A percentile compares a stretch with the other conserved stretches of the same genome.
Evolutionary conservation across 306 rosid genomes (phyloP).

Genomic region (Abrus pulchellus): DNA sequence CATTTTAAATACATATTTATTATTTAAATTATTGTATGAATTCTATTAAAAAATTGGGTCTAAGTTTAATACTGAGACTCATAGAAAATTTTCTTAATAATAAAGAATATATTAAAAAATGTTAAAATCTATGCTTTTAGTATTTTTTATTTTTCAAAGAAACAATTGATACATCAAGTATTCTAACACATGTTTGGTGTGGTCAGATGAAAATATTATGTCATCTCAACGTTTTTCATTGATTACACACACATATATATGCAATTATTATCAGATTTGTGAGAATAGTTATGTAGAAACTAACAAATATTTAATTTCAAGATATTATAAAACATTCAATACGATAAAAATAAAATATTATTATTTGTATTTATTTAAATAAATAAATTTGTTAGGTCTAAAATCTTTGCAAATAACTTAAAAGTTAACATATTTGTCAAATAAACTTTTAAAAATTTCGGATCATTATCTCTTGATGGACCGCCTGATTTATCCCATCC

Average conservation of each 20-base stretch:
- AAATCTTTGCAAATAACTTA: not conserved
- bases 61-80: not conserved
- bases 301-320: not conserved
- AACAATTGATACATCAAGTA: not conserved
- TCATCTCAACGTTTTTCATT: too few species aligned
- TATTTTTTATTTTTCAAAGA: not conserved
- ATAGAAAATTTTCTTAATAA: not conserved
- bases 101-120: not conserved
- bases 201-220: too few species aligned
- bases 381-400: not conserved
- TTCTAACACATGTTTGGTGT: too few species aligned
- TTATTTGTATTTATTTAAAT: not conserved
- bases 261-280: too few species aligned
- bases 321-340: not conserved
- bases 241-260: too few species aligned
- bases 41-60: not conserved
- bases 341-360: not conserved
- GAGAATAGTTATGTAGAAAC: too few species aligned
- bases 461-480: too few species aligned
- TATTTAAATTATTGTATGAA: not conserved
- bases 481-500: too few species aligned
- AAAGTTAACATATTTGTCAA: not conserved
- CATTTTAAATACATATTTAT: not conserved
- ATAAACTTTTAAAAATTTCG: not conserved
- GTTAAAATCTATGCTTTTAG: not conserved